Evolutionary conservation across 2,329 filamentous ascomycete species (phyloP), one percentile per base, ranked within the genome.

Genomic region (Fusarium algeriense): DNA sequence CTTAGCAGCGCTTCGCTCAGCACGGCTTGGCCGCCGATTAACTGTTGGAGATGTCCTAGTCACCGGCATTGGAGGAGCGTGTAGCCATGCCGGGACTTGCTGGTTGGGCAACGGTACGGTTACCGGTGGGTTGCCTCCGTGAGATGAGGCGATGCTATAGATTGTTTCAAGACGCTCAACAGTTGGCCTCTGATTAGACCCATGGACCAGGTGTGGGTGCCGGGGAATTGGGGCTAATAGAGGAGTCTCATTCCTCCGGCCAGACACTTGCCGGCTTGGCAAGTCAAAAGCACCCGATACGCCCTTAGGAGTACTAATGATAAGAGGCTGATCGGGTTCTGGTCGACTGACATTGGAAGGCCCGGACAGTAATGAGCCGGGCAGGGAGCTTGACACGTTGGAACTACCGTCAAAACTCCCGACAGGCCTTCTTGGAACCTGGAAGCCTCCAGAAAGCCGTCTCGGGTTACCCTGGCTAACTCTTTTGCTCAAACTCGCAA

Each of bases 261-360:
- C 73, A n/a, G 79, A 79, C 20, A 75, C 75, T 34, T 76, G 78
- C 14, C 79, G 79, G 9, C 74, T 75, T 4, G 85, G 84, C 3
- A 80, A 73, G 61, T 89, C 87, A 68, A 84, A 88, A 2, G 84
- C 86, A 5, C 88, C 88, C 0, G 83, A 80, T 12, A 89, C 83
- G 19, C 88, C 88, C 13, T 80, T 83, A 2, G 88, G 88, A 6
- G 88, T 90, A 77, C 88, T 90, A 76, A 90, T 89, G 58, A 90
- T 90, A 30, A 90, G 81, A 7, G 88, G 87, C 57, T 85, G 84
- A 40, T 89, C 87, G 30, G 85, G 74, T 20, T 78, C 75, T 38
- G 65, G 66, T 14, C 60, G 66, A 23, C 58, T 54, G 30, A 52
- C 65, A 26, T 64, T 46, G 10, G 64, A 57, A 32, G 57, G 44